Conservation (phyloP, 352 stramenopile species). For the Nothophytophthora sp. region DNA sequence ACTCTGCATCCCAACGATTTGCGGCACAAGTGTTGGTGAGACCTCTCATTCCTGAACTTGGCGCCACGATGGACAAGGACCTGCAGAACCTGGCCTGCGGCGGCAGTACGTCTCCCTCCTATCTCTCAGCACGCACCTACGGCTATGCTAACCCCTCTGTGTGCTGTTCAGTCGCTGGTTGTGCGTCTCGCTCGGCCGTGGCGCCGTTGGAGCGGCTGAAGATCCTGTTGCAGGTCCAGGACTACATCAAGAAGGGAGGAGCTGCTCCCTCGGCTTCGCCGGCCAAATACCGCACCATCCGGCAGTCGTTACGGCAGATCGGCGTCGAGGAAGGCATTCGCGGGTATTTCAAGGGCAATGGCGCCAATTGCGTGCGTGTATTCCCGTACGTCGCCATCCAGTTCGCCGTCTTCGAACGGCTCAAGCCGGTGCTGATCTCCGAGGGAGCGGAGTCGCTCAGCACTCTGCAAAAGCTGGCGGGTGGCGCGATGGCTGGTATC, state of each 20-base stretch:
- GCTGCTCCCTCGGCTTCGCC: background rate
- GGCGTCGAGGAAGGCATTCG: slow-evolving; percentile 55
- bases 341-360: slow-evolving; percentile 80
- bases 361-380: slow-evolving; percentile 77
- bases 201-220: slow-evolving; percentile 78
- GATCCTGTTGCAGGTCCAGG: slow-evolving; percentile 82
- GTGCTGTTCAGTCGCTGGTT: slow-evolving; percentile 64
- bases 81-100: slow-evolving; percentile 72
- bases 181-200: slow-evolving; percentile 65
- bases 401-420: slow-evolving; percentile 67
- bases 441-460: slow-evolving; percentile 42
- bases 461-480: slow-evolving; percentile 51
- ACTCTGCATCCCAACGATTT: too few species aligned
- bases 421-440: slow-evolving; percentile 51
- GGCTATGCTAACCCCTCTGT: slow-evolving; percentile 2
- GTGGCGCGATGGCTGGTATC: slow-evolving; percentile 60
- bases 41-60: too few species aligned
- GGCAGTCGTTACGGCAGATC: slow-evolving; percentile 64
- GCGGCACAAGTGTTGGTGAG: too few species aligned
- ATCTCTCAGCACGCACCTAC: background rate
- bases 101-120: slow-evolving; percentile 46
- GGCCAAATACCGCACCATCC: slow-evolving; percentile 58
- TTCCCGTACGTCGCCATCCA: slow-evolving; percentile 83
- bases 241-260: slow-evolving; percentile 42
- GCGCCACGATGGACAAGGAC: slow-evolving; percentile 29